These are phyloP conservation scores for Aspergillus japonicus DNA, from an alignment of 2,329 filamentous ascomycete species.

Conservation along the genomic window DNA sequence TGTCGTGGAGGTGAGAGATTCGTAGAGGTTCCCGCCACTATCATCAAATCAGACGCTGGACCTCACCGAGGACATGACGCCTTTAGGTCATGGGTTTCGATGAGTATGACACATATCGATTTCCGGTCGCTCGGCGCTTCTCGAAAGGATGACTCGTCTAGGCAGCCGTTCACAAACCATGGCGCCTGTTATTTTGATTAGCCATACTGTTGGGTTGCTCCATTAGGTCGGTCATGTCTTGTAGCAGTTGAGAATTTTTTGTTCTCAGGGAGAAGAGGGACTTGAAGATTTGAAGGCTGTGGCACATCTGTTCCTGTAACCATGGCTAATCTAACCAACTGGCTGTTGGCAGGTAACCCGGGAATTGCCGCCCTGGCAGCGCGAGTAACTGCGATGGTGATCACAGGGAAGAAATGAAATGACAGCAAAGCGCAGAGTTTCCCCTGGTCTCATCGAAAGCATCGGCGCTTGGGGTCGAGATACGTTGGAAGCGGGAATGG, in stretches of 20 bases:
- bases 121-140: neutral
- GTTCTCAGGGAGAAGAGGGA: neutral
- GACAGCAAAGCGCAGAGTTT: neutral
- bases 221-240: conserved; percentile 1
- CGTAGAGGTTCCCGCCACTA: neutral
- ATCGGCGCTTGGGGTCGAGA: neutral
- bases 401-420: neutral
- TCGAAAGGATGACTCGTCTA: conserved; percentile 6
- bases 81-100: neutral
- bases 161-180: conserved; percentile 15
- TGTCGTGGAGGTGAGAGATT: neutral
- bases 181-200: conserved; percentile 12
- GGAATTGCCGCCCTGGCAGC: neutral
- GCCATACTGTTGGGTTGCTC: neutral
- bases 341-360: neutral
- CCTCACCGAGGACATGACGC: neutral
- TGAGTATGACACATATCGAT: neutral
- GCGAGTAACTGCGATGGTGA: neutral
- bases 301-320: neutral
- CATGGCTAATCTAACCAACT: neutral
- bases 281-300: neutral
- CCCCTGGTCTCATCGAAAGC: neutral
- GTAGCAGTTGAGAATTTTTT: neutral
- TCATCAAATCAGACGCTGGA: neutral
- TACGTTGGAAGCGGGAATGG: neutral